These are phyloP conservation scores for Hypoxylon sp. DNA, from an alignment of 2,329 filamentous ascomycete species.

Conservation along the genomic window DNA sequence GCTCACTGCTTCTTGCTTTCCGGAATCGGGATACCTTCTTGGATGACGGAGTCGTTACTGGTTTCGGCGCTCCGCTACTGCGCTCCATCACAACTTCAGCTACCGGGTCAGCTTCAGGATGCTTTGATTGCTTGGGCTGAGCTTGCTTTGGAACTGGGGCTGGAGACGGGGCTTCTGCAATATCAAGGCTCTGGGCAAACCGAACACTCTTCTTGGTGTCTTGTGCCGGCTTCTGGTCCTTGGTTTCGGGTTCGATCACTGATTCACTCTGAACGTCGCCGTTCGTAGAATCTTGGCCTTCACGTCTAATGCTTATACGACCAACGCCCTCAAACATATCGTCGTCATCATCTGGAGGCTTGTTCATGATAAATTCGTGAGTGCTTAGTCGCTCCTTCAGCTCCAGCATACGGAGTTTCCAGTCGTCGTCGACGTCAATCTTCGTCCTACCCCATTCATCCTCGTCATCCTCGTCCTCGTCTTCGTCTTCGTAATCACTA, in stretches of 20 bases:
- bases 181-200: constrained; percentile 53
- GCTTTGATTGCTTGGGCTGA: constrained; percentile 42
- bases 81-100: constrained; percentile 68
- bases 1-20: constrained; percentile 55
- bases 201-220: constrained; percentile 52
- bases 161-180: constrained; percentile 43
- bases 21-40: constrained; percentile 68
- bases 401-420: constrained; percentile 86
- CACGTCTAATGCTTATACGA: constrained; percentile 57
- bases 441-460: constrained; percentile 84
- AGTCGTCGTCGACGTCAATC: constrained; percentile 76
- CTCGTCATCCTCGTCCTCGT: constrained; percentile 68
- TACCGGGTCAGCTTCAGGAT: constrained; percentile 63
- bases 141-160: constrained; percentile 46
- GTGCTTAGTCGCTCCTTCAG: constrained; percentile 78
- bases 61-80: constrained; percentile 33
- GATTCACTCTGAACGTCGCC: constrained; percentile 50
- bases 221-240: constrained; percentile 3
- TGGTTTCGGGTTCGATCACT: constrained; percentile 46
- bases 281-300: constrained; percentile 30
- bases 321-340: constrained; percentile 58
- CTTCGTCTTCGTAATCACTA: constrained; percentile 65
- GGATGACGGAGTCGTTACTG: constrained; percentile 19
- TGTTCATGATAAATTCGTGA: constrained; percentile 54
- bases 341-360: constrained; percentile 59